Conservation (phyloP, 1,139 yeast species). For the Geotrichum klebahnii region DNA sequence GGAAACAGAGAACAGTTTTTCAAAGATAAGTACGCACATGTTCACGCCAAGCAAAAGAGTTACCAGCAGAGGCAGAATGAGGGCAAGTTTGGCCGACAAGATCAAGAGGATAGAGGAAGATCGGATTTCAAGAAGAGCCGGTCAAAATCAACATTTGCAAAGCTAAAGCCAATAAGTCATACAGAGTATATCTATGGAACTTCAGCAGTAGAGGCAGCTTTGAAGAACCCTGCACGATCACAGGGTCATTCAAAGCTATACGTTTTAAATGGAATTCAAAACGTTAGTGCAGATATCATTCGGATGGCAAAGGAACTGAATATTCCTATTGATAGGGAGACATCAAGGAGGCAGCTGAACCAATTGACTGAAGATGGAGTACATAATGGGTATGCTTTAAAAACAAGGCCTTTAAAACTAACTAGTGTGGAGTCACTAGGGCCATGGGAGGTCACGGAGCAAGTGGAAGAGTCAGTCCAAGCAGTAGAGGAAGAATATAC, state of each 20-base stretch:
- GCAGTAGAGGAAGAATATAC: not conserved
- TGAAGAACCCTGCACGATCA: slow-evolving; percentile 53
- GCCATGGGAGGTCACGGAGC: slow-evolving; percentile 1
- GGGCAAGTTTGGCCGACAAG: slow-evolving; percentile 1
- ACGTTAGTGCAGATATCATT: slow-evolving; percentile 39
- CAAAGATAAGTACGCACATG: slow-evolving; percentile 53
- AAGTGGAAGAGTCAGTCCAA: too few relatives aligned
- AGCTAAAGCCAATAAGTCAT: slow-evolving; percentile 9
- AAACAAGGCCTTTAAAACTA: slow-evolving; percentile 55
- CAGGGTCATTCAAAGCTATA: slow-evolving; percentile 46
- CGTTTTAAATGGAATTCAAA: slow-evolving; percentile 38
- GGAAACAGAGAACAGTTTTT: slow-evolving; percentile 55
- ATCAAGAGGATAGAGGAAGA: not conserved
- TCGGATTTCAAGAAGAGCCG: slow-evolving; percentile 8
- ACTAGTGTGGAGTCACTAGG: slow-evolving; percentile 39
- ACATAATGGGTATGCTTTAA: slow-evolving; percentile 77
- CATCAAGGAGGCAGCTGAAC: slow-evolving; percentile 56
- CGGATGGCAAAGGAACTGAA: slow-evolving; percentile 48
- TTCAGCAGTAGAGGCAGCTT: slow-evolving; percentile 68
- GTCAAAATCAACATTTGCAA: slow-evolving; percentile 4
- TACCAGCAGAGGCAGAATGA: not conserved
- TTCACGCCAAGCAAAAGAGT: slow-evolving; percentile 44
- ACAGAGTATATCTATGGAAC: slow-evolving; percentile 71
- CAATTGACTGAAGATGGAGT: slow-evolving; percentile 62
- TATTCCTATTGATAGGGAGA: slow-evolving; percentile 45